A percentile compares a stretch with the other conserved stretches of the same genome.
These are phyloP conservation scores for Ruellia speciosa DNA, from an alignment of 305 asterid species.

Conservation along the genomic window DNA sequence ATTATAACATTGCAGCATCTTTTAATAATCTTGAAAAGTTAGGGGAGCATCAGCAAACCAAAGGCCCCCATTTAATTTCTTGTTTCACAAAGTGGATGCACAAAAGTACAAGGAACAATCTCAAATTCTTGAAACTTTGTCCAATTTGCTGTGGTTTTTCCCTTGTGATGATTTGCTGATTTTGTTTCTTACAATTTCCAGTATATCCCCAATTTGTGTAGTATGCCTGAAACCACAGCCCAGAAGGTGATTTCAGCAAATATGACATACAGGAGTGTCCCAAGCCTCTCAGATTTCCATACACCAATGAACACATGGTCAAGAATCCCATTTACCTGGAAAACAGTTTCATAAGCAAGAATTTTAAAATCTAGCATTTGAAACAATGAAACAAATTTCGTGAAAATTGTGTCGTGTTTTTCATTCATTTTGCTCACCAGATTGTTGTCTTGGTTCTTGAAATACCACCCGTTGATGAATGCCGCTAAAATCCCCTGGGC, in stretches of 20 bases:
- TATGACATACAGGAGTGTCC: slow-evolving; percentile 59
- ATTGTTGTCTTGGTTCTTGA: slow-evolving; percentile 40
- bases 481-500: slow-evolving; percentile 19
- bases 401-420: not conserved
- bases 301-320: slow-evolving; percentile 62
- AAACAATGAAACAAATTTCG: not conserved
- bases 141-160: no score
- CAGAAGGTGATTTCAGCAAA: slow-evolving; percentile 79
- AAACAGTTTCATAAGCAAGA: not conserved
- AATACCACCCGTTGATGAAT: slow-evolving; percentile 57
- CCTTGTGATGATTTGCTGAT: not conserved
- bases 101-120: no score
- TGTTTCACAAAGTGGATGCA: no score
- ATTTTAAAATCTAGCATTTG: not conserved
- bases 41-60: no score
- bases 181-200: slow-evolving; percentile 50
- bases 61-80: no score
- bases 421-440: slow-evolving; percentile 35
- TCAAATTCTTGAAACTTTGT: no score
- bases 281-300: slow-evolving; percentile 68
- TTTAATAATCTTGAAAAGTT: no score
- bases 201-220: slow-evolving; percentile 60
- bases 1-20: no score
- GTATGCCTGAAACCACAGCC: slow-evolving; percentile 65
- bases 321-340: slow-evolving; percentile 75